Base-by-base conservation (phyloP, 345 rosid species). In the Xanthoceras sorbifolium region DNA sequence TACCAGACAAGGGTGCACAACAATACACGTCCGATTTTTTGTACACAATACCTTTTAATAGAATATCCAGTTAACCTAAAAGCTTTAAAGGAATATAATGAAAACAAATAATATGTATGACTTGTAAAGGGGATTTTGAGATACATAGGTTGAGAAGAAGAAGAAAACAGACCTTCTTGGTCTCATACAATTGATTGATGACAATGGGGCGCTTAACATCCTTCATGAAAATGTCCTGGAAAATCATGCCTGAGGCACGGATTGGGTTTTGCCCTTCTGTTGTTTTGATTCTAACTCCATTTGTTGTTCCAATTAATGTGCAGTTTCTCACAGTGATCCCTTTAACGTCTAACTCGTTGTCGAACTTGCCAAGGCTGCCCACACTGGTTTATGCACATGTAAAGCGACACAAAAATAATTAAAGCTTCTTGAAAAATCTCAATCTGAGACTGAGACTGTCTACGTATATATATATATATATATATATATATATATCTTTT, bases 211-310 rank as follows among this genome's bases (percentile, higher is more conserved):
- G 82, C 73, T 75, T 81, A 62, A 93, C 98, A 31, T 83, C 78
- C 6, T 84, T 65, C 86, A 92, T 87, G 26, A 86, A 0, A 10
- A 93, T 81, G 71, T 92, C 79, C 31, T 79, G 61, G 76, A 87
- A 93, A 64, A 79, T 67, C 32, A 91, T 67, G 44, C 54, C 64
- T 2, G 86, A 64, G 40, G 93, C 97, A 23, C 64, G 78, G 75
- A 87, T 80, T 9, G 86, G 85, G 25, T 78, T 80, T 55, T 94
- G 80, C 6, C 85, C 86, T 12, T 78, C 85, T 78, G 79, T 86
- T 22, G 98, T 93, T 77, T 93, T 93, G 89, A 93, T 92, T 68
- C 98, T 84, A 34, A 87, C 25, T 5, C 98, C 98, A 76, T 93
- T 93, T 7, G 81, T 73, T 2, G 98, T 88, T 23, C 72, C 54